Conservation (phyloP, 192 early-diverging fungal species). For the Coemansia sp. region DNA sequence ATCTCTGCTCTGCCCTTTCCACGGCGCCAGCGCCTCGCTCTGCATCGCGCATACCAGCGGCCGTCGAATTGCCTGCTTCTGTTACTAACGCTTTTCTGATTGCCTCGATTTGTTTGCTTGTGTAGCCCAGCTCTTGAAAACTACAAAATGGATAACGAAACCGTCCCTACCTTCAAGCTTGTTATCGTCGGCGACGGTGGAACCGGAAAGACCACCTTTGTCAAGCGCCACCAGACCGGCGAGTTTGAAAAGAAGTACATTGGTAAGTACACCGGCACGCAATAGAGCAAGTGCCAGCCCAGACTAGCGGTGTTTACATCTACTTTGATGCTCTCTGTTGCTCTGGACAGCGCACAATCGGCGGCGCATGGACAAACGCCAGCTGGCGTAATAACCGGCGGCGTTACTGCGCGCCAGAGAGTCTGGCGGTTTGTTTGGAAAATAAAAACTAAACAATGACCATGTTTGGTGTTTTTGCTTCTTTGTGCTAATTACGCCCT, state of each 20-base stretch:
- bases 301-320: too few relatives aligned
- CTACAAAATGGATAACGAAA: slow-evolving; percentile 5
- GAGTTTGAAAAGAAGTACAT: slow-evolving; percentile 99
- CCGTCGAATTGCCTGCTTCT: neutral
- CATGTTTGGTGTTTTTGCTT: neutral
- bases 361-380: too few relatives aligned
- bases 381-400: too few relatives aligned
- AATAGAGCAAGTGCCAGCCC: too few relatives aligned
- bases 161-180: slow-evolving; percentile 48
- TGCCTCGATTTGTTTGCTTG: neutral
- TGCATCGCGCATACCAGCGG: too few relatives aligned
- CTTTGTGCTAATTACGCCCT: neutral
- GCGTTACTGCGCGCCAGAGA: too few relatives aligned
- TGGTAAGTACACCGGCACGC: too few relatives aligned
- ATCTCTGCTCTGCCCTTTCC: neutral
- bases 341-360: too few relatives aligned
- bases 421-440: too few relatives aligned
- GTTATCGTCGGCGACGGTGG: slow-evolving; percentile 95
- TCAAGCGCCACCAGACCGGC: slow-evolving; percentile 99
- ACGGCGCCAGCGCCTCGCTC: too few relatives aligned
- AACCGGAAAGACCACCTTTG: slow-evolving; percentile 99
- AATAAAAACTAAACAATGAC: too few relatives aligned
- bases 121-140: slow-evolving; percentile 15
- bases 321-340: too few relatives aligned
- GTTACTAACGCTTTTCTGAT: neutral